Conservation (phyloP, 257 asterid genomes). For the Fraxinus anomala region DNA sequence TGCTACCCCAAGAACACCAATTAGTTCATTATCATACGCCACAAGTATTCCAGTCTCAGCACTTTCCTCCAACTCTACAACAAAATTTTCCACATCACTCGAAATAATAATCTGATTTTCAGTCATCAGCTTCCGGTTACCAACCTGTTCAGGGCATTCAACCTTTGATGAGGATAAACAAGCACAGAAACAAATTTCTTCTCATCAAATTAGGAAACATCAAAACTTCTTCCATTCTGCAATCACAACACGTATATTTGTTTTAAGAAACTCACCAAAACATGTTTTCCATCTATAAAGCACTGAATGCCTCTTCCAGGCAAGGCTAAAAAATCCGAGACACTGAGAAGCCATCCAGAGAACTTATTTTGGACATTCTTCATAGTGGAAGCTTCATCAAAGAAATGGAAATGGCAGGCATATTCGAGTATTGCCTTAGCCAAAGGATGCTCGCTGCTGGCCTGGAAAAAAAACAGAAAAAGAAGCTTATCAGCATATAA, state of each 20-base stretch:
- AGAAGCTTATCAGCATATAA: constrained; percentile 16
- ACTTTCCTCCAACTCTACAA: constrained; percentile 85
- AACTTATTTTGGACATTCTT: constrained; percentile 48
- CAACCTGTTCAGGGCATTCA: constrained; percentile 53
- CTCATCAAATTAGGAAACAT: neutral
- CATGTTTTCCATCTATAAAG: constrained; percentile 59
- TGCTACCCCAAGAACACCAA: constrained; percentile 88
- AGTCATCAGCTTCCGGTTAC: constrained; percentile 79
- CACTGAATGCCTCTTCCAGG: constrained; percentile 95
- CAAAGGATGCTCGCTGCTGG: constrained; percentile 95
- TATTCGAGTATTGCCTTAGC: constrained; percentile 86
- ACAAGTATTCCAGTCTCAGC: constrained; percentile 90
- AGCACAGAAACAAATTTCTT: neutral
- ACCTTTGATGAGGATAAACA: constrained; percentile 23
- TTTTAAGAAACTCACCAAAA: constrained; percentile 62
- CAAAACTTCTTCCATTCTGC: neutral
- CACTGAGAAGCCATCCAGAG: constrained; percentile 83
- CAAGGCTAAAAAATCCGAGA: constrained; percentile 70
- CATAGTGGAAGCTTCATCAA: constrained; percentile 55
- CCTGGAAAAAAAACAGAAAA: constrained; percentile 49
- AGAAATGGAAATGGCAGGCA: constrained; percentile 93
- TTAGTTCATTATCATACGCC: constrained; percentile 51
- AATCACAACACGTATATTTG: constrained; percentile 12
- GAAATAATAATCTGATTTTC: constrained; percentile 59
- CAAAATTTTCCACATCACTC: constrained; percentile 65